Conservation (phyloP, 2,329 filamentous ascomycete species). For the Hawksworthiomyces lignivorus region DNA sequence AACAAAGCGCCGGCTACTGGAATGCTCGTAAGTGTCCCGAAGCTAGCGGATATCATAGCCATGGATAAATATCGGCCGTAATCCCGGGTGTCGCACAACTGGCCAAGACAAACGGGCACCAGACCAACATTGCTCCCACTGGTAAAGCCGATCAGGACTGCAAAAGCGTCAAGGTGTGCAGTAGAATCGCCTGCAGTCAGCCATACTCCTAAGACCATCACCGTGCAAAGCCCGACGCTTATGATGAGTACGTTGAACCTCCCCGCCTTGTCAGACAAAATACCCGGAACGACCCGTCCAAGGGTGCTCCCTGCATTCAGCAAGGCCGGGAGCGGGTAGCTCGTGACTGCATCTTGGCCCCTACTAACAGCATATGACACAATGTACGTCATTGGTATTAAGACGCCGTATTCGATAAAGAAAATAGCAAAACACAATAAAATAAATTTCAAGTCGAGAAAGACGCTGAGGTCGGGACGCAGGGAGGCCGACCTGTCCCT, state of each 20-base stretch:
- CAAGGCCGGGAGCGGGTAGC: constrained; percentile 15
- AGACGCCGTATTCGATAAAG: too few species aligned
- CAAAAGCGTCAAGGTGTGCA: constrained; percentile 58
- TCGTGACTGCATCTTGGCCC: too few species aligned
- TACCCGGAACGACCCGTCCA: constrained; percentile 38
- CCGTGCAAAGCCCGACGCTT: constrained; percentile 24
- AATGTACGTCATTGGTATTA: too few species aligned
- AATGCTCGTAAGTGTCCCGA: constrained; percentile 49
- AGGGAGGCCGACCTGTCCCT: too few species aligned
- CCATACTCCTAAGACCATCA: constrained; percentile 59
- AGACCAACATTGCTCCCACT: constrained; percentile 70
- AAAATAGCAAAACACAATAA: too few species aligned
- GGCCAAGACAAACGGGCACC: constrained; percentile 72
- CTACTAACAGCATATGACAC: too few species aligned
- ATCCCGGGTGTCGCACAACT: constrained; percentile 66
- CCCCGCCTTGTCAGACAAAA: constrained; percentile 40
- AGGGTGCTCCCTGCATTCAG: constrained; percentile 44
- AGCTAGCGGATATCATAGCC: constrained; percentile 66
- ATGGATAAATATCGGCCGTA: constrained; percentile 62
- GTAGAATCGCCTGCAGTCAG: constrained; percentile 49
- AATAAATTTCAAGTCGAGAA: too few species aligned
- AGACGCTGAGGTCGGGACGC: neutral
- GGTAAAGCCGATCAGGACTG: constrained; percentile 71
- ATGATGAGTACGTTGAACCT: constrained; percentile 44
- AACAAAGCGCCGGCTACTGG: constrained; percentile 32